Evolutionary conservation across 1,284 basidiomycete species (phyloP), one percentile per base, ranked within the genome.

Genomic region (Grifola frondosa): DNA sequence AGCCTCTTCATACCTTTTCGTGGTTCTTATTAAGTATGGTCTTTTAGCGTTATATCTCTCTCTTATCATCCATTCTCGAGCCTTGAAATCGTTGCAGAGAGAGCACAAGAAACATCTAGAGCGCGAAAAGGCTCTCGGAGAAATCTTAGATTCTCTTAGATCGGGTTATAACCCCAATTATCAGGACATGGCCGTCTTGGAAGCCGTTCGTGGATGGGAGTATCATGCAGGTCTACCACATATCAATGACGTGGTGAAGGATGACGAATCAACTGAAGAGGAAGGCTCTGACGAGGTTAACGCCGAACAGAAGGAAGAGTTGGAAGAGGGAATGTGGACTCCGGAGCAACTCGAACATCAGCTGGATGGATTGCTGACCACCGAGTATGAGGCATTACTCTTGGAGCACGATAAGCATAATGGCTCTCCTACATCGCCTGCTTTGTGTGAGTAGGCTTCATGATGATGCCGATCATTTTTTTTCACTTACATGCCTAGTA

Each of bases 171-270:
- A 99, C 66, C 96, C 96, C 17, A 99, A 99, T 67, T 97, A 97
- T 65, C 91, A 96, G 65, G 96, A 99, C 62, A 98, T 99, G 96
- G 95, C 92, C 8, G 96, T 98, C 46, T 82, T 97, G 30, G 94
- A 95, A 54, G 95, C 96, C 13, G 94, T 97, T 6, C 84, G 93
- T 33, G 94, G 93, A 10, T 98, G 91, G 83, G 89, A 92, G 60
- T 81, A 85, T 44, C 80, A 85, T n/a, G 81, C 81, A 12, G 83
- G 82, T 1, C 66, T 87, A 12, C 80, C 80, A 2, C 82, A 84
- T 44, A 81, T 85, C 61, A 78, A 82, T 46, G 82, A 83, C 38
- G 75, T 78, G 5, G 63, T 63, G 30, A 68, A 70, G 40, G 68
- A 68, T 6, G 67, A 68, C 26, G 54, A 46, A 6, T 44, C 48